phyloP scores from a whole-genome alignment of 2,329 filamentous ascomycete genomes.

The Claviceps maximensis region DNA sequence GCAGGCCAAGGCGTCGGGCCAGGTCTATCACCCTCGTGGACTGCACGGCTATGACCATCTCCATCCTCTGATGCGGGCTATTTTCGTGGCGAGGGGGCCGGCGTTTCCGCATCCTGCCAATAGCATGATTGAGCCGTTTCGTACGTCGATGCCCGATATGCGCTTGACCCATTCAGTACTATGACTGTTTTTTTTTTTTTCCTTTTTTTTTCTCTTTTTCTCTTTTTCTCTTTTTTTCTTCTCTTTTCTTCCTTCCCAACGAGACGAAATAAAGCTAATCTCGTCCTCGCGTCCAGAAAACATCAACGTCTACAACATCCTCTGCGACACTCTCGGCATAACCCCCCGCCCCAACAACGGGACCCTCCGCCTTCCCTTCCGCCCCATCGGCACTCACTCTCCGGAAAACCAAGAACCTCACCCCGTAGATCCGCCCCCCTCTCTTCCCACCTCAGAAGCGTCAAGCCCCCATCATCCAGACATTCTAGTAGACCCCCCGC shows the following conservation, averaged over 20 bases:
- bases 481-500: neutral
- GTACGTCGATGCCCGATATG: conserved; percentile 38
- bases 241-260: too few species aligned
- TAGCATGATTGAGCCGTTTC: conserved; percentile 67
- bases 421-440: neutral
- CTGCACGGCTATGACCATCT: conserved; percentile 93
- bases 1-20: conserved; percentile 47
- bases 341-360: conserved; percentile 72
- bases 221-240: too few species aligned
- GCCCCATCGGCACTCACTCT: conserved; percentile 48
- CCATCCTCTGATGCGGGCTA: conserved; percentile 88
- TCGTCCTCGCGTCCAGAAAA: conserved; percentile 52
- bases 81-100: conserved; percentile 84
- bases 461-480: neutral
- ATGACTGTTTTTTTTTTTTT: too few species aligned
- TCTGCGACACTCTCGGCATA: conserved; percentile 77
- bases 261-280: conserved; percentile 12
- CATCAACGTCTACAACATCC: conserved; percentile 84
- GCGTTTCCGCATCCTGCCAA: conserved; percentile 80
- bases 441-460: too few species aligned
- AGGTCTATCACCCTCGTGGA: conserved; percentile 66
- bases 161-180: too few species aligned
- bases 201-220: too few species aligned
- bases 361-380: conserved; percentile 61
- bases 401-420: conserved; percentile 12